Conservation (phyloP, 1,284 basidiomycete species). For the Malassezia equina region DNA sequence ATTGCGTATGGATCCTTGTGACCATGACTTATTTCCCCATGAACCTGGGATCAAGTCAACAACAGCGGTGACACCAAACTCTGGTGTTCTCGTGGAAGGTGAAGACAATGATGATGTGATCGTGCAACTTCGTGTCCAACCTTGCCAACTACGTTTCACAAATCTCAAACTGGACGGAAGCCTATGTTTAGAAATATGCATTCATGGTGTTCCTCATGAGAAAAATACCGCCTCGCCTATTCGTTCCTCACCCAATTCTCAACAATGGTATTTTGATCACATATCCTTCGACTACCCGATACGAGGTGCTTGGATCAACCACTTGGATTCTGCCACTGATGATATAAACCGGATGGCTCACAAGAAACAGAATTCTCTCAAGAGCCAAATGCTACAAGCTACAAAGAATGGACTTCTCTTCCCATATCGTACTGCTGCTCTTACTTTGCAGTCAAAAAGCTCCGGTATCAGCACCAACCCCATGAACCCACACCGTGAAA, state of each 20-base stretch:
- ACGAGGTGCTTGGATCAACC: background rate
- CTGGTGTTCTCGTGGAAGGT: background rate
- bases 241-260: background rate
- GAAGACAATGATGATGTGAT: background rate
- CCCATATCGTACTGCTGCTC: background rate
- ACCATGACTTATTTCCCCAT: background rate
- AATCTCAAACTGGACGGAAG: background rate
- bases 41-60: background rate
- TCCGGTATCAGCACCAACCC: background rate
- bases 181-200: background rate
- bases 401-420: background rate
- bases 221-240: background rate
- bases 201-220: background rate
- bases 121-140: background rate
- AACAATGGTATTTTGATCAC: background rate
- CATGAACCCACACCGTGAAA: background rate
- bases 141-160: background rate
- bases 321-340: background rate
- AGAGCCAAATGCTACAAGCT: background rate
- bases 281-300: background rate
- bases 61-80: background rate
- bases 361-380: background rate
- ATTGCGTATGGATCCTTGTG: background rate
- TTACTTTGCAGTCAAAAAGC: background rate
- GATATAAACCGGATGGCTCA: background rate